Evolutionary conservation across 140 eudicot genomes (phyloP).

Genomic region (Flaveria floridana): DNA sequence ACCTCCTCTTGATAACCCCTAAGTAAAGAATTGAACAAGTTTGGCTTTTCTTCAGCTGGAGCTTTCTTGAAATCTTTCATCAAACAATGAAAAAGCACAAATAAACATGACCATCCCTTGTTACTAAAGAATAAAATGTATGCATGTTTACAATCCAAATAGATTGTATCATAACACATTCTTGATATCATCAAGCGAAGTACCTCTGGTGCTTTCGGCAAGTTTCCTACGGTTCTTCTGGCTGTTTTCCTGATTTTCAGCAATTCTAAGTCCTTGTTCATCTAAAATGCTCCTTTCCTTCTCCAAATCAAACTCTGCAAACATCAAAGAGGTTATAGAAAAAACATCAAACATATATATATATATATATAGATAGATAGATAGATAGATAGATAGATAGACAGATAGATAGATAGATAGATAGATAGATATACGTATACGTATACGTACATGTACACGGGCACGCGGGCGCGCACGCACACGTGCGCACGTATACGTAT

Average conservation of each 20-base stretch:
- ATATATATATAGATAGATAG: too few relatives aligned
- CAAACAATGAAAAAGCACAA: constrained; percentile 1
- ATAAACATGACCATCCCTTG: neutral
- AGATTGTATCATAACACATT: neutral
- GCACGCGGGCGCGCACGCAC: too few relatives aligned
- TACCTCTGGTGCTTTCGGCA: constrained; percentile 98
- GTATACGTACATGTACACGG: too few relatives aligned
- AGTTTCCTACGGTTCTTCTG: constrained; percentile 94
- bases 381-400: too few relatives aligned
- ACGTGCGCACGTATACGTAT: too few relatives aligned
- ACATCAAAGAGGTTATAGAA: neutral
- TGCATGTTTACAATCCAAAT: constrained; percentile 1
- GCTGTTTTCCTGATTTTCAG: constrained; percentile 98
- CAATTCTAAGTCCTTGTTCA: constrained; percentile 94
- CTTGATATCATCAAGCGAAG: neutral
- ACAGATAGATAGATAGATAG: too few relatives aligned
- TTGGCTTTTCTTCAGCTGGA: constrained; percentile 72
- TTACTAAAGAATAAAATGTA: neutral
- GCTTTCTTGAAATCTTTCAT: constrained; percentile 89
- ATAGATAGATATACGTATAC: too few relatives aligned
- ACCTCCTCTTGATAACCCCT: constrained; percentile 96
- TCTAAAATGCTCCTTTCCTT: constrained; percentile 85
- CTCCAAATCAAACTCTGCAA: constrained; percentile 92
- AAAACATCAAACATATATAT: neutral
- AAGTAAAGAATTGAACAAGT: constrained; percentile 69